phyloP scores from a whole-genome alignment of 129 eudicot genomes.

The Artemisia tridentata region DNA sequence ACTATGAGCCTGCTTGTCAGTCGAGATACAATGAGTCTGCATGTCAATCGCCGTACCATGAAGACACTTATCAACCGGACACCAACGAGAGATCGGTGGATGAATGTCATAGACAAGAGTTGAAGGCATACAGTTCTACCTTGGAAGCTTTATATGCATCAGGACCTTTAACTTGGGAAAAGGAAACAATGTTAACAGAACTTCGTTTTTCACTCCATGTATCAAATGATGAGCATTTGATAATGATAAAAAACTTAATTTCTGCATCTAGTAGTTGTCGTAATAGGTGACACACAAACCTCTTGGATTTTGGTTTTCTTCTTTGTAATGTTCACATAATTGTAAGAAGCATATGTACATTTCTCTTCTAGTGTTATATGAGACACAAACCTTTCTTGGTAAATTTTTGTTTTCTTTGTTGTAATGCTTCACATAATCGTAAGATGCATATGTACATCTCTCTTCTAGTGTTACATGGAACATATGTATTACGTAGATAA shows the following conservation, averaged over 20 bases:
- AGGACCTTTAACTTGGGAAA: constrained; percentile 86
- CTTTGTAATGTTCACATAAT: background rate
- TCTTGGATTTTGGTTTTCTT: background rate
- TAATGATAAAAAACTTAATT: constrained; percentile 55
- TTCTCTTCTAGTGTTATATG: background rate
- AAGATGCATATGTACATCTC: too few relatives aligned
- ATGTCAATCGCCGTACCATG: constrained; percentile 1
- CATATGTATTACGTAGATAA: too few relatives aligned
- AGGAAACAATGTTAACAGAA: constrained; percentile 64
- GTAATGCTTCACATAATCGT: too few relatives aligned
- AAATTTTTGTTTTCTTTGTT: too few relatives aligned
- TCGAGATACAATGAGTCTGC: background rate
- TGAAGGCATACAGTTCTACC: constrained; percentile 71
- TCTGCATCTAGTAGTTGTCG: constrained; percentile 40
- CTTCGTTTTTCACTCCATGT: constrained; percentile 71
- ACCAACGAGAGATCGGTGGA: constrained; percentile 37
- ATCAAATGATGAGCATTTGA: constrained; percentile 85
- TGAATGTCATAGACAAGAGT: constrained; percentile 63
- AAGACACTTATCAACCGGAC: constrained; percentile 14
- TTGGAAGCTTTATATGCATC: constrained; percentile 74
- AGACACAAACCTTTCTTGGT: constrained; percentile 13
- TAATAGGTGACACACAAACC: constrained; percentile 32
- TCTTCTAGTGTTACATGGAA: too few relatives aligned
- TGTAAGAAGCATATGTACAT: background rate
- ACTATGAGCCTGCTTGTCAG: background rate